Conservation (phyloP, 331 rosid genomes). For the Spiraea crenata region DNA sequence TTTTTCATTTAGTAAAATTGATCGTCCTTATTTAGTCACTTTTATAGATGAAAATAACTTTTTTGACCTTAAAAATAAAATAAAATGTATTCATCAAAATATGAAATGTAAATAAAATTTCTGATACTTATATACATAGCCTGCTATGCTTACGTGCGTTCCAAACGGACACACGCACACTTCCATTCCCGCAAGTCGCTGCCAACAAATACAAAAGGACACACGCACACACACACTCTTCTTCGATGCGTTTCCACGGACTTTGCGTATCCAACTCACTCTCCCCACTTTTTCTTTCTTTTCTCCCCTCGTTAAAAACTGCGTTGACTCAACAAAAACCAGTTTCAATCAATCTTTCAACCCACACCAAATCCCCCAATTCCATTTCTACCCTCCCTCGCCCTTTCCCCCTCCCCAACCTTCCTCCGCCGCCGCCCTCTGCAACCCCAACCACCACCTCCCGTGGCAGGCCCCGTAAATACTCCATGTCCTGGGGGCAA, state of each 20-base stretch:
- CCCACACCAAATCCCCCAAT: constrained; percentile 2
- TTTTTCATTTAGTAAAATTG: too few relatives aligned
- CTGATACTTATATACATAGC: too few relatives aligned
- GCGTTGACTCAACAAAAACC: constrained; percentile 59
- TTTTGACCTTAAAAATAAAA: too few relatives aligned
- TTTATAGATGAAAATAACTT: too few relatives aligned
- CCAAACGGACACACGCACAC: too few relatives aligned
- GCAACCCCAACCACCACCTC: background rate
- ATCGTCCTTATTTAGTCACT: too few relatives aligned
- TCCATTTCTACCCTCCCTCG: constrained; percentile 20
- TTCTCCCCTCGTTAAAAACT: constrained; percentile 34
- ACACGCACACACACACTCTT: background rate
- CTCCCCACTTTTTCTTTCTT: constrained; percentile 19
- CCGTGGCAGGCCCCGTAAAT: constrained; percentile 6
- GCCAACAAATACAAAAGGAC: background rate
- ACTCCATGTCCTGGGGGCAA: background rate
- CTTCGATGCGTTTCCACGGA: constrained; percentile 32
- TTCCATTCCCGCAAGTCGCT: too few relatives aligned
- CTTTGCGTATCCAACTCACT: constrained; percentile 60
- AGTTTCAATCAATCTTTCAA: background rate
- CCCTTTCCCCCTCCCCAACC: background rate
- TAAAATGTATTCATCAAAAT: too few relatives aligned
- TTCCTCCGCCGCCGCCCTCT: constrained; percentile 3
- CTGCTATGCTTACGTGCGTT: too few relatives aligned
- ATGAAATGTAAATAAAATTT: too few relatives aligned